Conservation (phyloP, 2,329 filamentous ascomycete genomes). For the Xylaria hypoxylon region DNA sequence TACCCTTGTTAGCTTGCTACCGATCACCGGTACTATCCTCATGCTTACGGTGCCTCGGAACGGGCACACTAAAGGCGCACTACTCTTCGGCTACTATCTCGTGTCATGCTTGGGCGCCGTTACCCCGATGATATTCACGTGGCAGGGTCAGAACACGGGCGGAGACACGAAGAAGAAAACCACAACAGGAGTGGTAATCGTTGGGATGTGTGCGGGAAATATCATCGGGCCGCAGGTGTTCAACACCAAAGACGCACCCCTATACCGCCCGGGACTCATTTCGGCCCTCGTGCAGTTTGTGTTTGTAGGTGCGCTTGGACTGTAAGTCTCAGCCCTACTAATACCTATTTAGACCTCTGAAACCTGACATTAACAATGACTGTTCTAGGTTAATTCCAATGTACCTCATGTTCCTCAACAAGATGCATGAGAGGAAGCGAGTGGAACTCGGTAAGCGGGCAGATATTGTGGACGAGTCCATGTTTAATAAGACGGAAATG, state of each 20-base stretch:
- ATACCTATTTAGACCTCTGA: constrained; percentile 44
- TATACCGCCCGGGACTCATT: constrained; percentile 67
- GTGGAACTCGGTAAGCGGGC: constrained; percentile 63
- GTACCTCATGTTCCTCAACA: constrained; percentile 62
- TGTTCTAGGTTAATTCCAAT: constrained; percentile 49
- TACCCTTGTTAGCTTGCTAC: constrained; percentile 53
- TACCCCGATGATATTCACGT: constrained; percentile 67
- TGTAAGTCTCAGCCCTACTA: constrained; percentile 39
- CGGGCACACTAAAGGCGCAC: constrained; percentile 57
- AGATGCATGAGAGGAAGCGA: constrained; percentile 56
- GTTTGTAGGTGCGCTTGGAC: constrained; percentile 61
- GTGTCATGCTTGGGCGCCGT: constrained; percentile 55
- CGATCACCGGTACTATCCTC: constrained; percentile 58
- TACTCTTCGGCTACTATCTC: constrained; percentile 64
- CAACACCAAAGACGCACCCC: constrained; percentile 67
- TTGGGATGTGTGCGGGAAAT: constrained; percentile 72
- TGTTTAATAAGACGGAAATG: constrained; percentile 52
- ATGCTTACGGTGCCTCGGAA: constrained; percentile 61
- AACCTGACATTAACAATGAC: neutral
- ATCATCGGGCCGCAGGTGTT: constrained; percentile 74
- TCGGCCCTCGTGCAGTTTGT: constrained; percentile 71
- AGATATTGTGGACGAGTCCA: constrained; percentile 59
- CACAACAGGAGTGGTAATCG: constrained; percentile 69
- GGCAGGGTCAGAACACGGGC: constrained; percentile 69
- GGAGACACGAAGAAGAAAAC: constrained; percentile 76